Percentiles rank a stretch among this genome's conserved stretches.
Conservation (phyloP, 805 yeast genomes). For the Wickerhamiella dianesei region DNA sequence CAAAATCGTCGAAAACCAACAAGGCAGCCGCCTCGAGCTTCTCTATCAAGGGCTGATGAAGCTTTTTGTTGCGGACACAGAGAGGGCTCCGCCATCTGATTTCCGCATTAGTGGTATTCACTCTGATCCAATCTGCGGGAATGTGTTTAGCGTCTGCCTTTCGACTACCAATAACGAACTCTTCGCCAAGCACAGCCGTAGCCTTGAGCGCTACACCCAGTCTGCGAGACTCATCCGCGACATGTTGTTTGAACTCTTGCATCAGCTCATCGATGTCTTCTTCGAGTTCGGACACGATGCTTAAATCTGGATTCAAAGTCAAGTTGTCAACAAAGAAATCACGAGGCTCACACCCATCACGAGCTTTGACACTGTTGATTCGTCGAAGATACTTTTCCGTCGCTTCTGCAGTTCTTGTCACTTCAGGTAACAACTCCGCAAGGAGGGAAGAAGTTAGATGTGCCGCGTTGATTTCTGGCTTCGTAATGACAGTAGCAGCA, state of each 20-base stretch:
- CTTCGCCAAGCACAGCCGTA: conserved; percentile 46
- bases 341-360: conserved; percentile 11
- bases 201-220: conserved; percentile 48
- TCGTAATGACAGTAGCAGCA: conserved; percentile 17
- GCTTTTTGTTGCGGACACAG: conserved; percentile 37
- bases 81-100: conserved; percentile 62
- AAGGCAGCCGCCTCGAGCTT: conserved; percentile 35
- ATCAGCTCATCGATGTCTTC: conserved; percentile 34
- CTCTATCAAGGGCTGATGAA: conserved; percentile 49
- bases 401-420: conserved; percentile 27
- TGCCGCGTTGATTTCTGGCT: conserved; percentile 16
- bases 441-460: conserved; percentile 28
- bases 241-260: conserved; percentile 36
- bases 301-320: neutral
- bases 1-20: conserved; percentile 31
- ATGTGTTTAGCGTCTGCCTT: conserved; percentile 41
- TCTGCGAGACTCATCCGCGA: conserved; percentile 32
- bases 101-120: conserved; percentile 53
- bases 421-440: conserved; percentile 26
- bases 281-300: conserved; percentile 19
- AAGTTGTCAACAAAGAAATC: conserved; percentile 1
- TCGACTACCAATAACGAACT: conserved; percentile 65
- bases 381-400: conserved; percentile 20
- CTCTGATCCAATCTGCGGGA: conserved; percentile 67
- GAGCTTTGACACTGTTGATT: conserved; percentile 19